Base-by-base conservation (phyloP, 176 grass and related monocot species). In the Saccharum officinarum region DNA sequence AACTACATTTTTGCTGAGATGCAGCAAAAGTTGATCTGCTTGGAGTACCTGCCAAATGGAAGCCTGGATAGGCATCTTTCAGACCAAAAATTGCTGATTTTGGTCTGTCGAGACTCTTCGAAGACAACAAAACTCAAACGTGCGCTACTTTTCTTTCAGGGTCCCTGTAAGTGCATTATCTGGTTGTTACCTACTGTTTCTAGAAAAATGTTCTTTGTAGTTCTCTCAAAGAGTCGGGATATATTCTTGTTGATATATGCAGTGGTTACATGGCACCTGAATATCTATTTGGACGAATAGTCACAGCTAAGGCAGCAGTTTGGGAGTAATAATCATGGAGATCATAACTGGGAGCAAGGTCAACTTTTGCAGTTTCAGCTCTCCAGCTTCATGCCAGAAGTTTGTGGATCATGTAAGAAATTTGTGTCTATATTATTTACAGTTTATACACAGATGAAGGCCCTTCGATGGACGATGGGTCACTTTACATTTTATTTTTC, bases 281-380 rank as follows among this genome's bases (percentile, higher is more conserved):
- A n/a, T 85, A 85, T 8, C 15, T 85, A 28, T 1, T n/a, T 14
- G 16, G 33, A 33, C 10, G 34, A 23, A 69, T 14, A 69, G 15
- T 78, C 7, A 42, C 76, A 42, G 6, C 22, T 39, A 78, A 63
- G n/a, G 13, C 14, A 18, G 57, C 7, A 87, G 79, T 28, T 78
- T 95, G 26, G 93, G 90, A 11, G 90, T 92, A 59, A 89, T 95
- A 73, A 87, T 95, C 83, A 69, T 88, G 12, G 91, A 92, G 65
- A 62, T 87, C 26, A 30, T 95, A 47, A 89, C 64, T 0, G 73
- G 83, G 38, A 7, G 18, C 3, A 77, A 6, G 14, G 3, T 28
- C 22, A 8, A 54, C 60, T 33, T n/a, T 23, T 38, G 23, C 42
- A 67, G 0, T 16, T 39, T 37, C 30, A 46, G 36, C 44, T 17